These are phyloP conservation scores for Apophysomyces ossiformis DNA, from an alignment of 371 early-diverging fungal species.

Conservation along the genomic window DNA sequence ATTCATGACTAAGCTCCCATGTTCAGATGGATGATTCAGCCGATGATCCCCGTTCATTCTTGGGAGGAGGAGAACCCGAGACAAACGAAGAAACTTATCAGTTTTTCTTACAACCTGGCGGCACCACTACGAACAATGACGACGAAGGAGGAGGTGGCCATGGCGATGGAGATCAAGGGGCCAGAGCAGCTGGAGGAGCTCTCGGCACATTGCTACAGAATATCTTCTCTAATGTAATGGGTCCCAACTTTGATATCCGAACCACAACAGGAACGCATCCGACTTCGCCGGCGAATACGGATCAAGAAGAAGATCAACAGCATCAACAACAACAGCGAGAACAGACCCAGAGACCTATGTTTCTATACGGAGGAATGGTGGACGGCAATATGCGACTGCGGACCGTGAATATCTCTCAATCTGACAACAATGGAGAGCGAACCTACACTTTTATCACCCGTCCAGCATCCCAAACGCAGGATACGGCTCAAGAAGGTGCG, in stretches of 20 bases:
- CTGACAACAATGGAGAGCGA: conserved; percentile 9
- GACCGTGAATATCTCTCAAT: conserved; percentile 20
- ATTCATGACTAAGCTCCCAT: neutral
- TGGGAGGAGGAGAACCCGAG: conserved; percentile 10
- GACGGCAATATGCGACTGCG: conserved; percentile 39
- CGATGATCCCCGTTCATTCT: conserved; percentile 22
- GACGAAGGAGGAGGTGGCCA: conserved; percentile 1
- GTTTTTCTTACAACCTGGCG: conserved; percentile 4
- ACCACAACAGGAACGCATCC: conserved; percentile 2
- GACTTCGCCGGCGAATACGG: conserved; percentile 15
- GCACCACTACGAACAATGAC: neutral
- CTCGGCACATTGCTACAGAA: conserved; percentile 34
- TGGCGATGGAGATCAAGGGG: conserved; percentile 5
- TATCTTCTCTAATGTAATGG: conserved; percentile 24
- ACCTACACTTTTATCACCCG: neutral
- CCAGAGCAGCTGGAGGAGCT: conserved; percentile 13
- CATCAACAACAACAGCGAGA: conserved; percentile 10
- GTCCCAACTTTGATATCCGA: conserved; percentile 16
- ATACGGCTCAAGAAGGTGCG: conserved; percentile 5
- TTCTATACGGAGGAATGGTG: conserved; percentile 40
- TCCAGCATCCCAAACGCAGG: conserved; percentile 1
- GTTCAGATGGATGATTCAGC: conserved; percentile 24
- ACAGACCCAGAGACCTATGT: conserved; percentile 16
- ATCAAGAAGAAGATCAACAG: conserved; percentile 15
- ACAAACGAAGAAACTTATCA: conserved; percentile 20